Conservation (phyloP, 305 asterid genomes). For the Rubia peregrina region DNA sequence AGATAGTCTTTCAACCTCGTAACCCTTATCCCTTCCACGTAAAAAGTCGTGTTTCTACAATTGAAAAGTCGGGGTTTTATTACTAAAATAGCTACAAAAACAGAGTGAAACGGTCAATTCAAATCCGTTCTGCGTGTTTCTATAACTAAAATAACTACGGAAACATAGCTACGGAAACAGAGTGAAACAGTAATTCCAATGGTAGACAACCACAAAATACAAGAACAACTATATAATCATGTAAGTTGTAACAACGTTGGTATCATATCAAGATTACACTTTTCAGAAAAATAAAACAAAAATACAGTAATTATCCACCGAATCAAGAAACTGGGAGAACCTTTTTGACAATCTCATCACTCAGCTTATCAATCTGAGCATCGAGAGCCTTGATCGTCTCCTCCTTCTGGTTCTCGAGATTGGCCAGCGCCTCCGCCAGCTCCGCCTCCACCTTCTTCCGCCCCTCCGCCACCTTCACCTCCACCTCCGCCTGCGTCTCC, state of each 20-base stretch:
- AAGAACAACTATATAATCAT: neutral
- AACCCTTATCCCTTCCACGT: too few species aligned
- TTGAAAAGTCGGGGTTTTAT: too few species aligned
- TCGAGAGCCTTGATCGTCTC: slow-evolving; percentile 70
- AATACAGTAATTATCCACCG: neutral
- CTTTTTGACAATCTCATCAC: slow-evolving; percentile 86
- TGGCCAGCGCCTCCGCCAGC: slow-evolving; percentile 67
- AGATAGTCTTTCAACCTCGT: too few species aligned
- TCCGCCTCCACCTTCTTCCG: slow-evolving; percentile 80
- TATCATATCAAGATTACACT: slow-evolving; percentile 2
- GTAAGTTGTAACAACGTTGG: neutral
- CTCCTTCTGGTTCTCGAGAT: slow-evolving; percentile 68
- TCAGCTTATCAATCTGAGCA: slow-evolving; percentile 71
- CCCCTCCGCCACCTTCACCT: slow-evolving; percentile 66
- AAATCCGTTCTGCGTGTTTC: too few species aligned
- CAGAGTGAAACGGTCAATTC: neutral
- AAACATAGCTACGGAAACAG: too few species aligned
- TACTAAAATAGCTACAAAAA: neutral
- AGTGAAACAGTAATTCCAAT: too few species aligned
- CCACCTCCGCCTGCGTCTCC: slow-evolving; percentile 86
- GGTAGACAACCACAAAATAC: too few species aligned
- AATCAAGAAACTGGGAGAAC: slow-evolving; percentile 54
- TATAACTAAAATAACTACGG: too few species aligned
- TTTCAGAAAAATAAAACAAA: neutral
- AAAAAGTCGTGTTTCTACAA: neutral